Percentiles rank a stretch among this genome's conserved stretches.
Conservation (phyloP, 192 early-diverging fungal genomes). For the Dissophora globulifera region DNA sequence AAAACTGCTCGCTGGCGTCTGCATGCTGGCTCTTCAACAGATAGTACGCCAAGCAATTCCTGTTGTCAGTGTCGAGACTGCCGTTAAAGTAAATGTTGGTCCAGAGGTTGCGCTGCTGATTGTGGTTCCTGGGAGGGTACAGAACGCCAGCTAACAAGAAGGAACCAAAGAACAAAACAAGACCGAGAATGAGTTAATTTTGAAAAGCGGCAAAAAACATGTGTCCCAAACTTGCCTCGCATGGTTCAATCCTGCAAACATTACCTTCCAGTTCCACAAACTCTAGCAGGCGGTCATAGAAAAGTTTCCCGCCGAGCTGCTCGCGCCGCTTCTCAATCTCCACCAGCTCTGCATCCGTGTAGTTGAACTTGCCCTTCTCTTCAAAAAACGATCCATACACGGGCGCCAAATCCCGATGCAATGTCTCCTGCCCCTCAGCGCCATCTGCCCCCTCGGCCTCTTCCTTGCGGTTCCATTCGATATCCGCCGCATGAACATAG, state of each 20-base stretch:
- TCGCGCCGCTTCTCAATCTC: constrained; percentile 35
- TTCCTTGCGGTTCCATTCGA: constrained; percentile 28
- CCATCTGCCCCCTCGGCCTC: constrained; percentile 35
- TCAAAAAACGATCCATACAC: constrained; percentile 27
- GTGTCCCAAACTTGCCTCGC: too few relatives aligned
- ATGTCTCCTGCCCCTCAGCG: constrained; percentile 1
- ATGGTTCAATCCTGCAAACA: neutral
- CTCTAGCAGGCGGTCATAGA: constrained; percentile 46
- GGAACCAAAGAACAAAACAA: neutral
- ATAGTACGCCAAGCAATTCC: constrained; percentile 48
- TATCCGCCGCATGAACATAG: constrained; percentile 34
- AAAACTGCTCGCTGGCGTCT: constrained; percentile 33
- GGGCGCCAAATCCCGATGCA: constrained; percentile 18
- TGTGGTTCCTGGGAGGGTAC: constrained; percentile 41
- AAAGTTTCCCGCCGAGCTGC: constrained; percentile 40
- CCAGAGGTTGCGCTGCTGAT: constrained; percentile 40
- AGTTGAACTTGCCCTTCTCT: constrained; percentile 23
- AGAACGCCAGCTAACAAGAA: constrained; percentile 18
- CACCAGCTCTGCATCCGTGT: constrained; percentile 24
- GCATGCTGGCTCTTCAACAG: constrained; percentile 41
- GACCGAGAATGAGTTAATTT: neutral
- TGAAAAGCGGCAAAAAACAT: too few relatives aligned
- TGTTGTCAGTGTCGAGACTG: constrained; percentile 38
- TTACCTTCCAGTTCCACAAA: constrained; percentile 42
- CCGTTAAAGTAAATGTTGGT: constrained; percentile 48